Conservation (phyloP, 805 yeast species). For the Sugiyamaella boreocaroliniensis region DNA sequence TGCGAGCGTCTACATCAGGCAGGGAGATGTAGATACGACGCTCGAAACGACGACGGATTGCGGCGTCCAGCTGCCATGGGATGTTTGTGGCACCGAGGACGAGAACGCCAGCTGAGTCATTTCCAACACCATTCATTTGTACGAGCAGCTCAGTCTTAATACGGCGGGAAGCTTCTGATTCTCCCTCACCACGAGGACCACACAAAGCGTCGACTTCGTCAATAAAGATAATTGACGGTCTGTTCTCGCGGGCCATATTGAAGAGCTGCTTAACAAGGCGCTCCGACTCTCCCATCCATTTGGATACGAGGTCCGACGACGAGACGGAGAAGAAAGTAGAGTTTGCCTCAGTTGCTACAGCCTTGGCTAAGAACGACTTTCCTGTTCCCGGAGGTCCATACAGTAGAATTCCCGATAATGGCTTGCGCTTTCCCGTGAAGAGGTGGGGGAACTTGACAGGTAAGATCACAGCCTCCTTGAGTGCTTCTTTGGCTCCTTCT, state of each 20-base stretch:
- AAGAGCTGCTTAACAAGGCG: slow-evolving; percentile 91
- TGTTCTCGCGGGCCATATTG: slow-evolving; percentile 92
- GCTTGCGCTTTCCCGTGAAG: slow-evolving; percentile 90
- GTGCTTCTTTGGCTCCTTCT: slow-evolving; percentile 90
- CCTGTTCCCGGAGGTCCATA: slow-evolving; percentile 98
- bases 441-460: slow-evolving; percentile 96
- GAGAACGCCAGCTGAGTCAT: slow-evolving; percentile 84
- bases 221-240: slow-evolving; percentile 91
- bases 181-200: slow-evolving; percentile 98
- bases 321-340: slow-evolving; percentile 94
- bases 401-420: slow-evolving; percentile 80
- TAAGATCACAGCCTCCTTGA: slow-evolving; percentile 93
- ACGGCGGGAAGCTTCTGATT: slow-evolving; percentile 91
- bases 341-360: slow-evolving; percentile 97
- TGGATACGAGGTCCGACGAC: slow-evolving; percentile 92
- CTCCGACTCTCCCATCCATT: slow-evolving; percentile 99
- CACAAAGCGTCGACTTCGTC: slow-evolving; percentile 98
- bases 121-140: slow-evolving; percentile 99
- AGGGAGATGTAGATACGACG: slow-evolving; percentile 89
- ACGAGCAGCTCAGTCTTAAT: slow-evolving; percentile 93
- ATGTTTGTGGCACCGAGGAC: slow-evolving; percentile 97
- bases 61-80: slow-evolving; percentile 98
- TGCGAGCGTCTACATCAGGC: slow-evolving; percentile 90
- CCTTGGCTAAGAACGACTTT: slow-evolving; percentile 93
- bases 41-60: slow-evolving; percentile 94